These are phyloP conservation scores for Cordyceps militaris DNA, from an alignment of 2,329 filamentous ascomycete genomes.

Conservation along the genomic window DNA sequence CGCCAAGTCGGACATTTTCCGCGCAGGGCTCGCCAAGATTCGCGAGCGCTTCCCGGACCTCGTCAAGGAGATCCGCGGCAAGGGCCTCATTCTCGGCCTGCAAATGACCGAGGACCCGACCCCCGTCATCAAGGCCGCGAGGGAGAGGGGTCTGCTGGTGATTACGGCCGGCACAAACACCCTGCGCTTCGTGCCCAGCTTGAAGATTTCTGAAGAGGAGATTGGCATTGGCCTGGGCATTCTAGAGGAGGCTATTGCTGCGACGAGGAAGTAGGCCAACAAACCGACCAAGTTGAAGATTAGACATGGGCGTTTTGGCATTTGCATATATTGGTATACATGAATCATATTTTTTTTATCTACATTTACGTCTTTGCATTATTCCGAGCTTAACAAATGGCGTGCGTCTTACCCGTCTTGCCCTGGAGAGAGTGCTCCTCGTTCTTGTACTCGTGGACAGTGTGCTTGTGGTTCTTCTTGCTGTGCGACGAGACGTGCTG, in stretches of 20 bases:
- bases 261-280: conserved; percentile 27
- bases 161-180: conserved; percentile 94
- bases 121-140: conserved; percentile 72
- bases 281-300: background rate
- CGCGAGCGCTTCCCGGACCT: conserved; percentile 53
- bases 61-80: conserved; percentile 72
- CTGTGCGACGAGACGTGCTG: conserved; percentile 47
- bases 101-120: conserved; percentile 71
- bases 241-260: conserved; percentile 57
- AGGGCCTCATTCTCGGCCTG: conserved; percentile 77
- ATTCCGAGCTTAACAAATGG: conserved; percentile 56
- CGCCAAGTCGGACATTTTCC: conserved; percentile 52
- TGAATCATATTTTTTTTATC: background rate
- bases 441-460: conserved; percentile 42
- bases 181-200: conserved; percentile 80
- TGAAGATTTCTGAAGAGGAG: conserved; percentile 74
- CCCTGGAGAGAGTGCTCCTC: conserved; percentile 85
- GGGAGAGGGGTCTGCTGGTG: conserved; percentile 79
- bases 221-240: conserved; percentile 72
- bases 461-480: conserved; percentile 41
- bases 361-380: background rate
- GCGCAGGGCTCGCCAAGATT: conserved; percentile 40
- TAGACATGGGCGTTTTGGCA: background rate
- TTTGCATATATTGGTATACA: background rate
- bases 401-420: conserved; percentile 85